phyloP scores from a whole-genome alignment of 441 rosid genomes.

The Syzygium syzygioides region DNA sequence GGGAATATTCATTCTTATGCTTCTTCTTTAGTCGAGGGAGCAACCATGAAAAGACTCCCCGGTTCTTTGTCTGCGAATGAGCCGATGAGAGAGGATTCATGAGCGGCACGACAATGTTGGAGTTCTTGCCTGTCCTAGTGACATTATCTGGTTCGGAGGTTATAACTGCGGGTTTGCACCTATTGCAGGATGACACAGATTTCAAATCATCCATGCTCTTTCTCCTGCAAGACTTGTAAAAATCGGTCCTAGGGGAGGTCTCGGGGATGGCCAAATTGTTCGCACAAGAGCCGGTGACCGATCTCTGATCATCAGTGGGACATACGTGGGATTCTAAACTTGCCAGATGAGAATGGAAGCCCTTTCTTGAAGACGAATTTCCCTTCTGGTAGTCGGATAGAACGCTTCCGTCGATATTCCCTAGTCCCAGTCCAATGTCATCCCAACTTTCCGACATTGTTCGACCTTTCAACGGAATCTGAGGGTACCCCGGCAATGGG shows the following conservation, averaged over 20 bases:
- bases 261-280: conserved; percentile 30
- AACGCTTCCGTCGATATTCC: conserved; percentile 30
- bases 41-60: conserved; percentile 74
- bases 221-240: conserved; percentile 39
- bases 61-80: conserved; percentile 48
- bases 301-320: conserved; percentile 45
- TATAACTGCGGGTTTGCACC: conserved; percentile 41
- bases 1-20: conserved; percentile 50
- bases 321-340: conserved; percentile 38
- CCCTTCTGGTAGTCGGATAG: conserved; percentile 52
- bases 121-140: conserved; percentile 34
- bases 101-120: conserved; percentile 72
- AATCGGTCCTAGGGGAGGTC: conserved; percentile 36
- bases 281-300: conserved; percentile 35
- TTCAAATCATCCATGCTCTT: conserved; percentile 62
- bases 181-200: conserved; percentile 65
- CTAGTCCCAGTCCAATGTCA: conserved; percentile 42
- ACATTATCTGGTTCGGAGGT: conserved; percentile 19
- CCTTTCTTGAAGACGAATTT: conserved; percentile 48
- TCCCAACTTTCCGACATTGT: conserved; percentile 66
- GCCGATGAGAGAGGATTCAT: conserved; percentile 55
- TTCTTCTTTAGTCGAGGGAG: conserved; percentile 75
- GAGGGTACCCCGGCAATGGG: conserved; percentile 38
- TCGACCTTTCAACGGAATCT: conserved; percentile 29
- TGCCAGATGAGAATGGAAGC: conserved; percentile 25